Percentiles rank a stretch among this genome's conserved stretches.
Evolutionary conservation across 192 early-diverging fungal genomes (phyloP).

Genomic region (Backusella sp.): DNA sequence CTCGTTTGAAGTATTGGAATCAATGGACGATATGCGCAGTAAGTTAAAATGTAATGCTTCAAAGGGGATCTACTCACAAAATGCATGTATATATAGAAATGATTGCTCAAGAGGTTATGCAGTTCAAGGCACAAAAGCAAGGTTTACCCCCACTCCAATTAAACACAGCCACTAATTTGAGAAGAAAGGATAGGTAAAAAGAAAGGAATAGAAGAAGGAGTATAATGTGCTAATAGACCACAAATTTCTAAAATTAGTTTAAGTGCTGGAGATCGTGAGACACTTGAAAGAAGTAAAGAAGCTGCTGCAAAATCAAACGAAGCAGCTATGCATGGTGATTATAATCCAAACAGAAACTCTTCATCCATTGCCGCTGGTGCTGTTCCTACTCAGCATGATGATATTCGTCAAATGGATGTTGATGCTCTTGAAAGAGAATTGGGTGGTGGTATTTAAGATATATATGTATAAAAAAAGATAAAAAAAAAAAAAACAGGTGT

Average conservation of each 20-base stretch:
- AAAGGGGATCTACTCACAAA: conserved; percentile 8
- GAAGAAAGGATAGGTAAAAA: conserved; percentile 42
- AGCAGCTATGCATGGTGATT: conserved; percentile 22
- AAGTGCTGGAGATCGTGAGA: conserved; percentile 47
- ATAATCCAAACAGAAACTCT: conserved; percentile 41
- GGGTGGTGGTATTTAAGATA: conserved; percentile 33
- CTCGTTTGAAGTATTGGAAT: conserved; percentile 70
- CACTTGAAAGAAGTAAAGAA: conserved; percentile 37
- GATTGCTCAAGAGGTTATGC: conserved; percentile 81
- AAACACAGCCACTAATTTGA: conserved; percentile 34
- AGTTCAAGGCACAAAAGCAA: conserved; percentile 71
- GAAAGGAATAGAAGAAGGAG: neutral
- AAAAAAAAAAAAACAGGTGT: neutral
- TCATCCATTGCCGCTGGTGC: conserved; percentile 43
- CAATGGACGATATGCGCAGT: conserved; percentile 80
- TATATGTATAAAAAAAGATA: neutral
- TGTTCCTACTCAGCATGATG: conserved; percentile 37
- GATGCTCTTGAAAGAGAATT: conserved; percentile 55
- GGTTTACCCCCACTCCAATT: conserved; percentile 37
- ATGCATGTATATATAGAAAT: conserved; percentile 47
- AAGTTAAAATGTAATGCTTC: conserved; percentile 13
- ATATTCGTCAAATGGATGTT: conserved; percentile 45
- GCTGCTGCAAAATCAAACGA: conserved; percentile 20
- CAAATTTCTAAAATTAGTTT: conserved; percentile 32
- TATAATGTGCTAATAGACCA: neutral